Conservation (phyloP, 2,329 filamentous ascomycete genomes). For the Xylariomycetidae sp. region DNA sequence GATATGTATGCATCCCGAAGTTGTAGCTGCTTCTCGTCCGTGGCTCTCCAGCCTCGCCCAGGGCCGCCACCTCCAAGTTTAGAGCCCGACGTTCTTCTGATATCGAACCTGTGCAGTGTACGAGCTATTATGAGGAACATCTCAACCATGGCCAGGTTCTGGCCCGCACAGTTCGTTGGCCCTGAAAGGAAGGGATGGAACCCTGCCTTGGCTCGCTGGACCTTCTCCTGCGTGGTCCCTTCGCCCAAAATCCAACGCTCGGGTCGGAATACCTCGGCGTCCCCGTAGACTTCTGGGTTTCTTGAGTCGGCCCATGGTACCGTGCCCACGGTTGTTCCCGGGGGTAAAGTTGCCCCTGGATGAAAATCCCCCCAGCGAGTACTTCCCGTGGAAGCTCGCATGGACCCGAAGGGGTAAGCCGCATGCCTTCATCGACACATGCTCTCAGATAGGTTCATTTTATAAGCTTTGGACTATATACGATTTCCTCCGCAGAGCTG, state of each 20-base stretch:
- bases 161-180: constrained; percentile 13
- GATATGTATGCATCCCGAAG: constrained; percentile 20
- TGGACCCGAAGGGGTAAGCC: constrained; percentile 12
- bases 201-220: constrained; percentile 2
- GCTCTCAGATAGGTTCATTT: constrained; percentile 16
- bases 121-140: constrained; percentile 18
- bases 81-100: constrained; percentile 17
- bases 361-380: constrained; percentile 11
- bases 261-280: constrained; percentile 13
- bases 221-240: constrained; percentile 4
- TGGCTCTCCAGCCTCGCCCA: constrained; percentile 11
- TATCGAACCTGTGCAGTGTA: constrained; percentile 16
- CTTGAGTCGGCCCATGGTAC: constrained; percentile 9
- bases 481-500: constrained; percentile 10
- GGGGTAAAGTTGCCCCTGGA: constrained; percentile 17
- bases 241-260: constrained; percentile 21
- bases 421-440: constrained; percentile 23
- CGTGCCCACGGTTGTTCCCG: constrained; percentile 17
- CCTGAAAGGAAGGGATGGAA: constrained; percentile 18
- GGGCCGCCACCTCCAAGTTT: constrained; percentile 13
- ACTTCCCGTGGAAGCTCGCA: constrained; percentile 17
- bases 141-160: constrained; percentile 19
- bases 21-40: constrained; percentile 14
- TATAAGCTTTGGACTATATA: constrained; percentile 13
- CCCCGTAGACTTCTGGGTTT: constrained; percentile 10